Base-by-base conservation (phyloP, 2,329 filamentous ascomycete species). In the Diaporthe vexans region DNA sequence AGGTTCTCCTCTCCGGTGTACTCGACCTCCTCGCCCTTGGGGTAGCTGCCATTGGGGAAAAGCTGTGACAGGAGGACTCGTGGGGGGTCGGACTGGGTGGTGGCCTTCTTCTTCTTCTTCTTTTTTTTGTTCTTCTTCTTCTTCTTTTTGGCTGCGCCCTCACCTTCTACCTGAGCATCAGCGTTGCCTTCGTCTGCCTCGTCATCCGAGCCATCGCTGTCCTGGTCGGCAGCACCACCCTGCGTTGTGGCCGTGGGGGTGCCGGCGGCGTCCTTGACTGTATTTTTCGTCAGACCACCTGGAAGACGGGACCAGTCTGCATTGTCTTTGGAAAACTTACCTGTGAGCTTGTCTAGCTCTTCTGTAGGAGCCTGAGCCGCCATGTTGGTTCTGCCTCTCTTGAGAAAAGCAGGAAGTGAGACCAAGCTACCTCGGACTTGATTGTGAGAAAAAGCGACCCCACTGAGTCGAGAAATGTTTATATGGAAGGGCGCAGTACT, bases 101-200 rank as follows among this genome's bases (percentile, higher is more conserved):
- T 94, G 69, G 92, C 88, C 21, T 83, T 82, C 83, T 88, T 89
- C 84, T 89, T 88, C 83, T 91, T 93, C 89, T 93, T 93, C 87
- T 91, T 93, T 83, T 91, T 92, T 81, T 92, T 90, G 85, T 91
- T 93, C 88, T 92, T 94, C 88, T 94, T 95, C 88, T 95, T 96
- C 86, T 95, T 95, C 86, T 95, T 95, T 82, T 93, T 93, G 63
- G 82, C 81, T 56, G 80, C 82, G 69, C 81, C 84, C 37, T 84
- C 83, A 76, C 84, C 84, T 8, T 83, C 82, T 33, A 79, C 83
- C 52, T 78, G 82, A 11, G 81, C 81, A 8, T 84, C 85, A 9
- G 82, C 82, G 19, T 81, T 80, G 11, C 80, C 80, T 24, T 84
- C 86, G 26, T 88, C 88, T 4, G 85, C 86, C 13, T 89, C 88